A percentile compares a stretch with the other conserved stretches of the same genome.
phyloP scores from a whole-genome alignment of 2,329 filamentous ascomycete species.

The Exophiala viscosa region DNA sequence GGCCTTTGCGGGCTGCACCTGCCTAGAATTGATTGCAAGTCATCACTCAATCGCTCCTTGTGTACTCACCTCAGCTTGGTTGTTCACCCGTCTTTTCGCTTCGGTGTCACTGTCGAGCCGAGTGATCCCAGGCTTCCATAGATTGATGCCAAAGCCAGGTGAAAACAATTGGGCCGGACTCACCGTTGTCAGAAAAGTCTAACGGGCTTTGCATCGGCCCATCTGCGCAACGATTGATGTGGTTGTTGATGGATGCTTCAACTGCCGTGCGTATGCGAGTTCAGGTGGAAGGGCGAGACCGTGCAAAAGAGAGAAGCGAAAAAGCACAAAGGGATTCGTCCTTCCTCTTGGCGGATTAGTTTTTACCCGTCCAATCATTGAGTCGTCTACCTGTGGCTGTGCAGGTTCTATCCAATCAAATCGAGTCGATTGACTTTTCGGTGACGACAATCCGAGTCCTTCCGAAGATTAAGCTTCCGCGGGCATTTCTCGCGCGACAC shows the following conservation, averaged over 20 bases:
- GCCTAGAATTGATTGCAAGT: neutral
- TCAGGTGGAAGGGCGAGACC: neutral
- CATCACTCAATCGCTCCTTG: too few relatives aligned
- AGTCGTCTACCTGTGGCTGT: neutral
- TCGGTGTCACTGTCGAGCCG: neutral
- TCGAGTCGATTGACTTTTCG: neutral
- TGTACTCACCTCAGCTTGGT: too few relatives aligned
- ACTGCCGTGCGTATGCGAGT: neutral
- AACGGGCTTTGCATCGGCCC: neutral
- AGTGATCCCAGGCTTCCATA: neutral
- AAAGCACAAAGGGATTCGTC: neutral
- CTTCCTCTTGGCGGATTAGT: neutral
- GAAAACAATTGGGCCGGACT: neutral
- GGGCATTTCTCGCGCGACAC: neutral
- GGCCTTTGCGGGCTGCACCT: neutral
- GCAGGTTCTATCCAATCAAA: neutral
- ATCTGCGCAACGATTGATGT: neutral
- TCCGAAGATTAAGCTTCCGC: neutral
- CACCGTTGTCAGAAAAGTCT: neutral
- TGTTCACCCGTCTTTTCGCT: neutral
- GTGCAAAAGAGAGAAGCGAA: neutral
- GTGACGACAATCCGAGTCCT: neutral
- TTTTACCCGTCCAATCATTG: neutral
- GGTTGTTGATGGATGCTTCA: too few relatives aligned
- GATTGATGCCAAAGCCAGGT: neutral